Base-by-base conservation (phyloP, 75 land plant species). In the Picea glauca region DNA sequence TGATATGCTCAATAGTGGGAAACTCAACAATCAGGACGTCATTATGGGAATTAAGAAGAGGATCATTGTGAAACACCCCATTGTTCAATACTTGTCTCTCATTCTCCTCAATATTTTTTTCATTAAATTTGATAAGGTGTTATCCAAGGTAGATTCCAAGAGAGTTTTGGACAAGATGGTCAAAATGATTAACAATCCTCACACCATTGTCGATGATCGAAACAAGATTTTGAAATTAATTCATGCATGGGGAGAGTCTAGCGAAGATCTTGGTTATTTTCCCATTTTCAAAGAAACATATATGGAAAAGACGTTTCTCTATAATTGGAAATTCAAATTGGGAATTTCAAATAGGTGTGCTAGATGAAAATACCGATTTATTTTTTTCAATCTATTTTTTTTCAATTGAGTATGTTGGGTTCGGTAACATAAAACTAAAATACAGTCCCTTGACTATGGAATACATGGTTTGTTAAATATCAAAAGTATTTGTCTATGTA, bases 81-180 rank as follows among this genome's bases (percentile, higher is more conserved):
- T 68, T 32, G 77, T 85, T 18, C 93, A 89, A 78, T 80, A 79
- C 50, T 72, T 94, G 80, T 82, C 91, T 40, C 88, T 94, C 20
- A 86, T 83, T 62, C 84, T 93, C 35, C 77, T 93, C 78, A 94
- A 94, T 84, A 86, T 88, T 20, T 92, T 92, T 21, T 84, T 88
- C 26, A 90, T 88, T 90, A 94, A 94, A 50, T 94, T 94, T 59
- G 96, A 94, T 43, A 94, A 94, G 85, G 88, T 94, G 85, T 90
- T 90, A 80, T 92, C 96, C 1, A 94, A 92, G 75, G 87, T 92
- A 30, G 96, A 92, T 26, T 94, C 96, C 32, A 94, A 94, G 87
- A 91, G 84, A 78, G 86, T 94, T n/a, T 63, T 94, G 78, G 96
- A 94, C n/a, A 94, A 94, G 86, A 92, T 94, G 92, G 94, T 92